Evolutionary conservation across 2,329 filamentous ascomycete species (phyloP).

Genomic region (Aureobasidium pullulans): DNA sequence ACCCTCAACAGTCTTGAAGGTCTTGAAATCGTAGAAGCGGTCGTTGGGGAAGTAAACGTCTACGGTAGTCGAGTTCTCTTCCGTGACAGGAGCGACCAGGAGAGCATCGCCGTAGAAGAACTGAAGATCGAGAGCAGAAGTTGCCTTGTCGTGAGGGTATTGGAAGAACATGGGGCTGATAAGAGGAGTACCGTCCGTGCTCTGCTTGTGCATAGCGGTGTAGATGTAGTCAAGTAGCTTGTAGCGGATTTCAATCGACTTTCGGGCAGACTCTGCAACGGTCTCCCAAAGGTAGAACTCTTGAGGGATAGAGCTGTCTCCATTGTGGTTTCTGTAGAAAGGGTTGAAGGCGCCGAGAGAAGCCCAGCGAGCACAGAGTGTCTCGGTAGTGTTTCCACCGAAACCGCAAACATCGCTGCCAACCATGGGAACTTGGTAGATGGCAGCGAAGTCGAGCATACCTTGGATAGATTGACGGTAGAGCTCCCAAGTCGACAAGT

Average conservation of each 20-base stretch:
- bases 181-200: constrained; percentile 54
- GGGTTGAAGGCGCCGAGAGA: constrained; percentile 64
- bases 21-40: constrained; percentile 55
- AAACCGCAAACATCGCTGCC: constrained; percentile 69
- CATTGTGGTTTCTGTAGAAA: constrained; percentile 70
- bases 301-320: constrained; percentile 46
- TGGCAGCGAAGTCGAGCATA: constrained; percentile 39
- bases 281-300: constrained; percentile 66
- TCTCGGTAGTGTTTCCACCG: constrained; percentile 56
- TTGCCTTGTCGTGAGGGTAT: constrained; percentile 48
- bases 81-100: constrained; percentile 50
- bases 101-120: constrained; percentile 54
- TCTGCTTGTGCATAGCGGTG: constrained; percentile 58
- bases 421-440: constrained; percentile 41
- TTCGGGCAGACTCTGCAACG: constrained; percentile 57
- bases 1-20: constrained; percentile 40
- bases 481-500: constrained; percentile 37
- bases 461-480: constrained; percentile 37
- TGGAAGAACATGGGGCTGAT: constrained; percentile 65
- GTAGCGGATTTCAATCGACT: constrained; percentile 68
- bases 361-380: constrained; percentile 68
- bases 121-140: constrained; percentile 31
- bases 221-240: constrained; percentile 71
- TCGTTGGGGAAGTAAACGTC: constrained; percentile 51
- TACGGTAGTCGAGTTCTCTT: constrained; percentile 45